Base-by-base conservation (phyloP, 2,329 filamentous ascomycete genomes). In the Ophidiomyces ophidiicola region DNA sequence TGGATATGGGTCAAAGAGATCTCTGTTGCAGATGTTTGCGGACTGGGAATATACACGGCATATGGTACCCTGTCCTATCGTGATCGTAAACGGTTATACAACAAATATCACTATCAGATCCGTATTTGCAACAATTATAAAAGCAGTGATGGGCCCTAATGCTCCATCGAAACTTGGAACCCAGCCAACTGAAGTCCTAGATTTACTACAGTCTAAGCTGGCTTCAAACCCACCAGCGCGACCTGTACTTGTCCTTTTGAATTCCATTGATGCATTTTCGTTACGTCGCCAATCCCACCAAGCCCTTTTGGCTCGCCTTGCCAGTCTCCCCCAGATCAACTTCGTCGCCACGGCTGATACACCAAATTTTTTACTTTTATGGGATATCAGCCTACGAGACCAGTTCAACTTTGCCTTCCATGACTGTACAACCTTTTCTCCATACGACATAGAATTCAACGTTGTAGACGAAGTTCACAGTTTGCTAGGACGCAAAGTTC, bases 391-490 rank as follows among this genome's bases (percentile, higher is more conserved):
- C 39, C 70, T 87, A n/a, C 80, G 82, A 32, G 80, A 84, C 11
- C 75, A 82, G 19, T 84, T 87, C 61, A 82, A 82, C 57, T 87
- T 94, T 50, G 67, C 85, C 19, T 94, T 92, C 61, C 90, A 98
- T 63, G 87, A 98, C 63, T 81, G 81, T 52, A 96, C 90, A 1
- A 96, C 90, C 0, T 94, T 94, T 54, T 69, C 74, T 0, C 71
- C 83, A 0, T 84, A 82, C 50, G 67, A 71, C 7, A 70, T 72
- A 2, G 86, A 94, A 57, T 64, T 85, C 5, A 84, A 93, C 52
- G 77, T 83, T 1, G 85, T 96, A 2, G 86, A 96, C 56, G 82
- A 86, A 46, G 86, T 96, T 10, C 83, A 94, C 57, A 79, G 83
- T 52, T 71, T 94, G 0, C 72, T 96, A 0, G 86, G 87, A 32